A percentile compares a stretch with the other conserved stretches of the same genome.
phyloP scores from a whole-genome alignment of 75 land plant genomes.

The Cryptomeria japonica region DNA sequence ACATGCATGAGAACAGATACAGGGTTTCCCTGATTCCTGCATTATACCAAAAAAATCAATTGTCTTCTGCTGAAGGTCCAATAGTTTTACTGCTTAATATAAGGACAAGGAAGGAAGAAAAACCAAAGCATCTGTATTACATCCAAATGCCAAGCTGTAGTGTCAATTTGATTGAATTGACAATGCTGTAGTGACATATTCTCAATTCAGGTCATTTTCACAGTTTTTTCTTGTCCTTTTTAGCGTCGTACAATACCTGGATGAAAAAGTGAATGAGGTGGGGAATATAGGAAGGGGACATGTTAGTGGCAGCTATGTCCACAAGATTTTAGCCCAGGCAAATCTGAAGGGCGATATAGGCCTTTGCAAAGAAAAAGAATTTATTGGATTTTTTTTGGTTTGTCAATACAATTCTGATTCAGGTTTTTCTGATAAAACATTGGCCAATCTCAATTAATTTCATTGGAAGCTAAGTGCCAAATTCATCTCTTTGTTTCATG shows the following conservation, averaged over 20 bases:
- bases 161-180: background rate
- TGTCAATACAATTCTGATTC: conserved; percentile 30
- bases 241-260: conserved; percentile 80
- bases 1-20: too few species aligned
- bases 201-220: background rate
- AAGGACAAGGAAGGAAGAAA: too few species aligned
- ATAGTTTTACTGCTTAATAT: too few species aligned
- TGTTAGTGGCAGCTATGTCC: conserved; percentile 85
- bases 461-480: background rate
- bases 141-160: background rate
- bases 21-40: too few species aligned
- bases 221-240: conserved; percentile 5
- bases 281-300: conserved; percentile 82
- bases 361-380: too few species aligned
- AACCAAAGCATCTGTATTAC: too few species aligned
- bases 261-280: conserved; percentile 83
- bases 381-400: too few species aligned
- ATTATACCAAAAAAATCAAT: too few species aligned
- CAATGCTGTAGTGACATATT: background rate
- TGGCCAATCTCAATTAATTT: background rate
- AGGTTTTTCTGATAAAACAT: background rate
- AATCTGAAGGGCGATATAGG: too few species aligned
- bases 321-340: too few species aligned
- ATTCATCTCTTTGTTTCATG: background rate
- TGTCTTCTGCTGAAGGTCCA: too few species aligned